Conservation (phyloP, 139 green algal species). For the Trebouxia sp. region DNA sequence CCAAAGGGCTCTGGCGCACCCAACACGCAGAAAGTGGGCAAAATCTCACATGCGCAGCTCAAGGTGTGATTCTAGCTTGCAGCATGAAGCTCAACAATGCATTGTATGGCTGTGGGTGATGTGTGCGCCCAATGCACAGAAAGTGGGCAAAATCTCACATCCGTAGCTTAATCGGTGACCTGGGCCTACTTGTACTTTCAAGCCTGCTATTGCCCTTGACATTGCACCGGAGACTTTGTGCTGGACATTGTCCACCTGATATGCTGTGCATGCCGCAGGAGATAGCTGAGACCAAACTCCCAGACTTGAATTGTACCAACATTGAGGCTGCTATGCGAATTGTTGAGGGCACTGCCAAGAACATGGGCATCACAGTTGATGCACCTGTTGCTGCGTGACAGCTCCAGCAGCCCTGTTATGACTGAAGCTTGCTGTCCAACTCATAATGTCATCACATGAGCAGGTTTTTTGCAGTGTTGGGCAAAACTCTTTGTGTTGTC, state of each 20-base stretch:
- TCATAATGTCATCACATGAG: no score
- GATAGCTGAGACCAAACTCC: constrained; percentile 97
- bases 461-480: no score
- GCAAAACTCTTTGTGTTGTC: no score
- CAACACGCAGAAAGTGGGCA: constrained; percentile 80
- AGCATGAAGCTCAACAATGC: background rate
- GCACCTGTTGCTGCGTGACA: constrained; percentile 39
- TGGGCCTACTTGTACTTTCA: background rate
- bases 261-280: constrained; percentile 52
- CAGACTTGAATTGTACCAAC: constrained; percentile 92
- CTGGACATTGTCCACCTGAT: no score
- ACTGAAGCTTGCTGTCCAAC: no score
- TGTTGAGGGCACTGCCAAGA: constrained; percentile 92
- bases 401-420: background rate
- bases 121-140: background rate
- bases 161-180: constrained; percentile 74
- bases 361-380: constrained; percentile 92
- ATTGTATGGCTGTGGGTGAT: background rate
- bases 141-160: constrained; percentile 80
- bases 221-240: background rate
- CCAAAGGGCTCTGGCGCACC: constrained; percentile 80
- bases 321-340: constrained; percentile 90
- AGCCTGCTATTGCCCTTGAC: background rate
- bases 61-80: constrained; percentile 43
- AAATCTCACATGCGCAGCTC: constrained; percentile 87